A percentile compares a stretch with the other conserved stretches of the same genome.
Conservation (phyloP, 1,284 basidiomycete species). For the Earliella scabrosa region DNA sequence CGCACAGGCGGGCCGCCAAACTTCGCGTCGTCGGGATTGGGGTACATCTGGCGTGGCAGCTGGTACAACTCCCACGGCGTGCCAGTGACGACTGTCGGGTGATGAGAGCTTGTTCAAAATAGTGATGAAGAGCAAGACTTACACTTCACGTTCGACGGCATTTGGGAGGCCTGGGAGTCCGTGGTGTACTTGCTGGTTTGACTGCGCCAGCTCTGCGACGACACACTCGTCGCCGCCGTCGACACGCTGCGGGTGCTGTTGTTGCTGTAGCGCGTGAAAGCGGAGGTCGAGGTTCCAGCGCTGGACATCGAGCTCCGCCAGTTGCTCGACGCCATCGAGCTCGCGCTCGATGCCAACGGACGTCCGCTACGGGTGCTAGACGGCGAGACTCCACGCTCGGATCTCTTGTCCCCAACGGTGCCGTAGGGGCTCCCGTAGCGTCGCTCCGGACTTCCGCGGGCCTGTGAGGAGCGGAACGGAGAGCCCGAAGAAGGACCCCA, state of each 20-base stretch:
- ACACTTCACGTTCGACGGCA: constrained; percentile 82
- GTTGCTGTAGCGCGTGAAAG: constrained; percentile 81
- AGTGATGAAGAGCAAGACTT: constrained; percentile 37
- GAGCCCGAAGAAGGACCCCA: constrained; percentile 33
- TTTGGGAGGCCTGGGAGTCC: constrained; percentile 23
- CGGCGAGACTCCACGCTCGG: constrained; percentile 53
- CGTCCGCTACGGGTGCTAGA: constrained; percentile 58
- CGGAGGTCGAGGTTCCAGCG: constrained; percentile 61
- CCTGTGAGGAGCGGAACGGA: constrained; percentile 18
- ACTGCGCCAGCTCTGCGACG: constrained; percentile 68
- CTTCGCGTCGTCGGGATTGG: constrained; percentile 62
- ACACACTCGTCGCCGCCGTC: constrained; percentile 78
- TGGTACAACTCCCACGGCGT: constrained; percentile 74
- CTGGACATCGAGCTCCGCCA: constrained; percentile 79
- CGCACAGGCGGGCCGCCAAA: constrained; percentile 64
- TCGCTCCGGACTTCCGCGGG: constrained; percentile 21
- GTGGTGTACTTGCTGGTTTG: constrained; percentile 29
- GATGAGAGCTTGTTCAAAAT: background rate
- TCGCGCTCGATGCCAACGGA: constrained; percentile 56
- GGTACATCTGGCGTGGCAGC: constrained; percentile 64
- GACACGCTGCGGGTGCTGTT: constrained; percentile 72
- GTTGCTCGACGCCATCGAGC: constrained; percentile 64
- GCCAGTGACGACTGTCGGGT: constrained; percentile 66
- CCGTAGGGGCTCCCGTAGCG: constrained; percentile 24
- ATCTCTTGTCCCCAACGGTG: constrained; percentile 20